A percentile compares a stretch with the other conserved stretches of the same genome.
phyloP scores from a whole-genome alignment of 2,329 filamentous ascomycete species.

The Sporothrix inflata region DNA sequence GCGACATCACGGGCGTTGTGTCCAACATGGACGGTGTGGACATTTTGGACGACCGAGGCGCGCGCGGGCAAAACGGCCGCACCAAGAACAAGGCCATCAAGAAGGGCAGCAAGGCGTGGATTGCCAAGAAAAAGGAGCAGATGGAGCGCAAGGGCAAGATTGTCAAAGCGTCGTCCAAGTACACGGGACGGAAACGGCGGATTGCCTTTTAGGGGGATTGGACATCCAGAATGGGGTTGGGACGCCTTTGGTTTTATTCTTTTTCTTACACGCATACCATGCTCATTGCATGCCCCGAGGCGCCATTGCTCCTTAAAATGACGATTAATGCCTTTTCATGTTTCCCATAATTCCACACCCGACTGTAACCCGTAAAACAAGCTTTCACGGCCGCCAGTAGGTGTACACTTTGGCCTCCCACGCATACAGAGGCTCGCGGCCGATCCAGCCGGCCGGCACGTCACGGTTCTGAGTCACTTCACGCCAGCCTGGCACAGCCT shows the following conservation, averaged over 20 bases:
- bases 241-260: not conserved
- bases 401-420: constrained; percentile 39
- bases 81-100: constrained; percentile 57
- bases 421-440: constrained; percentile 34
- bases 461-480: constrained; percentile 35
- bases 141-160: constrained; percentile 95
- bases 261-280: constrained; percentile 16
- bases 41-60: constrained; percentile 70
- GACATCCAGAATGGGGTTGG: not conserved
- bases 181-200: constrained; percentile 86
- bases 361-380: not conserved
- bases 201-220: constrained; percentile 64
- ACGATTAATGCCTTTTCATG: constrained; percentile 13
- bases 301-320: not conserved
- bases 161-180: constrained; percentile 89
- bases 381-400: constrained; percentile 27
- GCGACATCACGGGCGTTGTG: constrained; percentile 90
- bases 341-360: not conserved
- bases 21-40: constrained; percentile 87
- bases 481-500: constrained; percentile 33
- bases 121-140: constrained; percentile 84
- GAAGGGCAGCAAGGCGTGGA: constrained; percentile 86
- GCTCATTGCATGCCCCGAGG: not conserved
- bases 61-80: constrained; percentile 50
- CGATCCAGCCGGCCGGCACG: constrained; percentile 36